phyloP scores from a whole-genome alignment of 108 stramenopile genomes.

The Chaetoceros muelleri region DNA sequence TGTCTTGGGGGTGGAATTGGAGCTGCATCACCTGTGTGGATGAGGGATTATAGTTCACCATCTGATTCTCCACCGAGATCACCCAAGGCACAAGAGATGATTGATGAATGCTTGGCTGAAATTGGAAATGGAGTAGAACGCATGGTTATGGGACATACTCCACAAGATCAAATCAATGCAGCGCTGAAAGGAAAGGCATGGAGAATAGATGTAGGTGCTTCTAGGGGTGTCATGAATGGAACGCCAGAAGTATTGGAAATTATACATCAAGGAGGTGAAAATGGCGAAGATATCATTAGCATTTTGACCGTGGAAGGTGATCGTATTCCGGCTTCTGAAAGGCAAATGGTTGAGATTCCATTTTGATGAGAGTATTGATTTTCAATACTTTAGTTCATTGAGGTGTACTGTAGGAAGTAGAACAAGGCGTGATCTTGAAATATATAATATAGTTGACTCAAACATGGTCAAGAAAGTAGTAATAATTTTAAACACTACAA shows the following conservation, averaged over 20 bases:
- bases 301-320: conserved; percentile 12
- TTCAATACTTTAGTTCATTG: too few species aligned
- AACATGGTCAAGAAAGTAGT: too few species aligned
- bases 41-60: conserved; percentile 61
- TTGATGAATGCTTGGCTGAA: conserved; percentile 7
- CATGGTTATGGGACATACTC: conserved; percentile 80
- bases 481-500: too few species aligned
- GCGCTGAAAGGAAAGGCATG: conserved; percentile 55
- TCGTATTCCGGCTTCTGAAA: neutral
- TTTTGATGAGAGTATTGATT: too few species aligned
- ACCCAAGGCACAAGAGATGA: conserved; percentile 24
- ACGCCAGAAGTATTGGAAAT: conserved; percentile 74
- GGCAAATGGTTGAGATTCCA: neutral
- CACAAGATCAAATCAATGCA: conserved; percentile 56
- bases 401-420: too few species aligned
- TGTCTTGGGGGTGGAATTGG: conserved; percentile 53
- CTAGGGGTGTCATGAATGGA: conserved; percentile 41
- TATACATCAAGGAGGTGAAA: conserved; percentile 30
- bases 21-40: conserved; percentile 51
- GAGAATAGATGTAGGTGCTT: conserved; percentile 64
- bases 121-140: conserved; percentile 26
- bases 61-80: conserved; percentile 31
- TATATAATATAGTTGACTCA: too few species aligned
- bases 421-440: too few species aligned
- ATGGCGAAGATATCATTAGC: conserved; percentile 29